A percentile compares a stretch with the other conserved stretches of the same genome.
Conservation (phyloP, 257 asterid genomes). For the Solanum infundibuliforme region DNA sequence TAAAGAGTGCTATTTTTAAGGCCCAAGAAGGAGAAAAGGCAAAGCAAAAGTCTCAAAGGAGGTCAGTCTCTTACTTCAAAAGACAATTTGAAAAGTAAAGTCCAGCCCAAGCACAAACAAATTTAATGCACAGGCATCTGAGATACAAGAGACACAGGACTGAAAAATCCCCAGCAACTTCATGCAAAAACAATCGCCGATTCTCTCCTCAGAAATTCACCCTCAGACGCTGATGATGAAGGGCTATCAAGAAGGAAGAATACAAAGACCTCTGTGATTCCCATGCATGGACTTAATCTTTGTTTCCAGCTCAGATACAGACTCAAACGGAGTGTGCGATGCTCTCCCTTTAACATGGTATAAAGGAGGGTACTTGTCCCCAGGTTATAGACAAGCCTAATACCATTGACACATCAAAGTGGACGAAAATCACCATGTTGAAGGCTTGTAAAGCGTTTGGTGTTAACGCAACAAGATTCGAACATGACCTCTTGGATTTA, state of each 20-base stretch:
- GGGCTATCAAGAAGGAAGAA: not conserved
- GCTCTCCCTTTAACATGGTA: not conserved
- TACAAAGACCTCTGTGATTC: not conserved
- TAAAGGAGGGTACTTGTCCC: not conserved
- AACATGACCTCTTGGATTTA: not conserved
- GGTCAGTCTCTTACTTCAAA: not conserved
- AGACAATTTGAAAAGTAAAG: not conserved
- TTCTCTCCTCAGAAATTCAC: not conserved
- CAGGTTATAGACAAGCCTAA: not conserved
- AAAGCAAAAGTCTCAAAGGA: not conserved
- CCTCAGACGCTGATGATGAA: not conserved
- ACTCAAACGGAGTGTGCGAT: not conserved
- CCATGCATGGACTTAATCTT: not conserved
- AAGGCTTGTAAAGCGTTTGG: not conserved
- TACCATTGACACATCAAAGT: not conserved
- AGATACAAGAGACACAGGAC: not conserved
- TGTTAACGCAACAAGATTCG: not conserved
- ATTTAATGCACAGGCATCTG: not conserved
- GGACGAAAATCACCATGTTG: not conserved
- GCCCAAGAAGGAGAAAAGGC: not conserved
- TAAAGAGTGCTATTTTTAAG: not conserved
- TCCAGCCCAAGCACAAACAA: not conserved
- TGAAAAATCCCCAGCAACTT: not conserved
- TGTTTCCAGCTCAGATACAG: not conserved
- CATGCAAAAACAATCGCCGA: not conserved